phyloP scores from a whole-genome alignment of 2,329 filamentous ascomycete species.

The Beauveria sp. region DNA sequence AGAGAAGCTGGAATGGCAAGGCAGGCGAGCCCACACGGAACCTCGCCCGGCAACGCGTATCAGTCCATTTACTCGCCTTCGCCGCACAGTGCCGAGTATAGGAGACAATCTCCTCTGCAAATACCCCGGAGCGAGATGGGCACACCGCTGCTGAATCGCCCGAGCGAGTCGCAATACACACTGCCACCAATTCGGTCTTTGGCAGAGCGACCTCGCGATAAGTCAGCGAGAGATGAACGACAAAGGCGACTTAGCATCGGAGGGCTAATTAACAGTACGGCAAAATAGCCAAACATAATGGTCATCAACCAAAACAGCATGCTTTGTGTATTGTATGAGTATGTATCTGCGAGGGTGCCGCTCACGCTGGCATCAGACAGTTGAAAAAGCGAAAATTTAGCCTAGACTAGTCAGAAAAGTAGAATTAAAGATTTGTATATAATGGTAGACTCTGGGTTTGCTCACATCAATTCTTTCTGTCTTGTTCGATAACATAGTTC shows the following conservation, averaged over 20 bases:
- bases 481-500: background rate
- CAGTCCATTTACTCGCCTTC: constrained; percentile 34
- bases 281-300: background rate
- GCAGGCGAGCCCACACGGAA: background rate
- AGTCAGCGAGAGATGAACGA: background rate
- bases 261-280: constrained; percentile 8
- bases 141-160: constrained; percentile 22
- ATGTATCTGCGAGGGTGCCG: background rate
- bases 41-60: background rate
- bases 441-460: background rate
- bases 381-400: background rate
- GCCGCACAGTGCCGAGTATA: constrained; percentile 37
- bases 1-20: background rate
- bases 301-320: background rate
- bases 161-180: constrained; percentile 31
- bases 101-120: constrained; percentile 41
- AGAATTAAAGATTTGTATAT: background rate
- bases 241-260: constrained; percentile 10
- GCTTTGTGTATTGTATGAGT: background rate
- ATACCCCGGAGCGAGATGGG: constrained; percentile 43
- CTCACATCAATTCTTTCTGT: background rate
- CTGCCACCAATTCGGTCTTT: constrained; percentile 41
- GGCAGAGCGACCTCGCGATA: constrained; percentile 19
- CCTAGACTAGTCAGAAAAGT: background rate
- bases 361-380: background rate